Conservation (phyloP, 2,329 filamentous ascomycete genomes). For the Verticillium zaregamsianum region DNA sequence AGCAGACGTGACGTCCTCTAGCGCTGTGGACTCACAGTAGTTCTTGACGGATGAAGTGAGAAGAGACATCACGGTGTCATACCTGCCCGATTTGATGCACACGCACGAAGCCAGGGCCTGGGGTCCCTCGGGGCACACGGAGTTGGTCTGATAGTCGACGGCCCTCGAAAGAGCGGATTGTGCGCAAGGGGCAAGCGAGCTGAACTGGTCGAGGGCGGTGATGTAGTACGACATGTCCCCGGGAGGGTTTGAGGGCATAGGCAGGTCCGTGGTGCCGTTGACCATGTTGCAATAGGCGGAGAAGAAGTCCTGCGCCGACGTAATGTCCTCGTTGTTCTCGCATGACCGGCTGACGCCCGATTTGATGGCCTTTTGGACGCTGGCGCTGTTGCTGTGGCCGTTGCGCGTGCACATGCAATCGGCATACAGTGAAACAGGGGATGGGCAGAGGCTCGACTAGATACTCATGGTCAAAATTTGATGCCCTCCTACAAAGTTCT, state of each 20-base stretch:
- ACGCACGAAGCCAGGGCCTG: conserved; percentile 48
- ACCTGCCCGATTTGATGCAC: conserved; percentile 40
- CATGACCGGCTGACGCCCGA: conserved; percentile 40
- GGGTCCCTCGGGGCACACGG: conserved; percentile 39
- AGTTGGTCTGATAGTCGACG: conserved; percentile 29
- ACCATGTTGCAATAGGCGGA: conserved; percentile 48
- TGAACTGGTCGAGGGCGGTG: conserved; percentile 44
- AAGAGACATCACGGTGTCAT: conserved; percentile 36
- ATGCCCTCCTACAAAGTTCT: no score
- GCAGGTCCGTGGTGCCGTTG: conserved; percentile 44
- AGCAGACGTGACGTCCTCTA: conserved; percentile 36
- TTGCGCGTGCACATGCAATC: conserved; percentile 50
- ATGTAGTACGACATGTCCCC: conserved; percentile 54
- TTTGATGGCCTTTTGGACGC: conserved; percentile 22
- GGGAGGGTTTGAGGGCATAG: conserved; percentile 38
- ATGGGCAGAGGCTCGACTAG: no score
- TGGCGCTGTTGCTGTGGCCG: conserved; percentile 33
- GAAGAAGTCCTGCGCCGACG: conserved; percentile 46
- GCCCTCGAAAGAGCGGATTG: conserved; percentile 38
- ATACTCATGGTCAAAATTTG: no score
- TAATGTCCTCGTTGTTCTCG: conserved; percentile 40
- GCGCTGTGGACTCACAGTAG: conserved; percentile 33
- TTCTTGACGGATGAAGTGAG: conserved; percentile 41
- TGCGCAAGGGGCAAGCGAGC: conserved; percentile 40
- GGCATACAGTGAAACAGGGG: conserved; percentile 33